Conservation (phyloP, 2,329 filamentous ascomycete genomes). For the Fusarium lyarnte region DNA sequence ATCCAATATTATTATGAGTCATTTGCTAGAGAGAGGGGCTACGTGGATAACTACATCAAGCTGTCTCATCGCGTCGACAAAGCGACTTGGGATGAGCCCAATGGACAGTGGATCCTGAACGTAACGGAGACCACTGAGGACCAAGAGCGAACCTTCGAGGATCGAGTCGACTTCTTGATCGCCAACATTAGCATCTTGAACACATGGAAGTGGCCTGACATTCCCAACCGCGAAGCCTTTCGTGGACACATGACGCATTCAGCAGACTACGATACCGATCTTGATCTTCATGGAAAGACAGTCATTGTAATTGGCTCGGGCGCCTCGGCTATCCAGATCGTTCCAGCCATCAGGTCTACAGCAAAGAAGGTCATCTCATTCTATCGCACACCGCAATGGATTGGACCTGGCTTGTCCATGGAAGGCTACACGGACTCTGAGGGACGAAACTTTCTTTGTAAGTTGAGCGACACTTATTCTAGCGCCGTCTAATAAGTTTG, state of each 20-base stretch:
- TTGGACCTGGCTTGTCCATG: constrained; percentile 48
- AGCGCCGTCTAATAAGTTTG: background rate
- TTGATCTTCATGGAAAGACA: constrained; percentile 58
- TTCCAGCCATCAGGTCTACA: constrained; percentile 46
- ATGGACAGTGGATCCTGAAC: constrained; percentile 9
- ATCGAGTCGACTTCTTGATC: constrained; percentile 59
- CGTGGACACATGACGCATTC: constrained; percentile 60
- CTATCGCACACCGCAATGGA: constrained; percentile 55
- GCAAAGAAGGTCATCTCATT: constrained; percentile 54
- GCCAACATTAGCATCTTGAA: constrained; percentile 63
- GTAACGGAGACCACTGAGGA: background rate
- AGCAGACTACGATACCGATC: constrained; percentile 59
- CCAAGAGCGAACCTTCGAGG: constrained; percentile 45
- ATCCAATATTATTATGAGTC: constrained; percentile 51
- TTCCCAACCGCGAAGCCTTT: constrained; percentile 56
- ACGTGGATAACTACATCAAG: constrained; percentile 43
- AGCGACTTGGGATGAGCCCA: constrained; percentile 39
- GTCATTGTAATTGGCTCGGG: constrained; percentile 65
- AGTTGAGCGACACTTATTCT: fast-evolving
- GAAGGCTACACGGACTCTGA: constrained; percentile 36
- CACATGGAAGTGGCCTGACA: constrained; percentile 60
- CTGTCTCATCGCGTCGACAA: constrained; percentile 37
- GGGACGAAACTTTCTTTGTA: constrained; percentile 10
- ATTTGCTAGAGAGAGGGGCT: constrained; percentile 46
- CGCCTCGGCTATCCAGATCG: constrained; percentile 62